Percentiles rank a stretch among this genome's conserved stretches.
Conservation (phyloP, 2,329 filamentous ascomycete genomes). For the Aspergillus sp. region DNA sequence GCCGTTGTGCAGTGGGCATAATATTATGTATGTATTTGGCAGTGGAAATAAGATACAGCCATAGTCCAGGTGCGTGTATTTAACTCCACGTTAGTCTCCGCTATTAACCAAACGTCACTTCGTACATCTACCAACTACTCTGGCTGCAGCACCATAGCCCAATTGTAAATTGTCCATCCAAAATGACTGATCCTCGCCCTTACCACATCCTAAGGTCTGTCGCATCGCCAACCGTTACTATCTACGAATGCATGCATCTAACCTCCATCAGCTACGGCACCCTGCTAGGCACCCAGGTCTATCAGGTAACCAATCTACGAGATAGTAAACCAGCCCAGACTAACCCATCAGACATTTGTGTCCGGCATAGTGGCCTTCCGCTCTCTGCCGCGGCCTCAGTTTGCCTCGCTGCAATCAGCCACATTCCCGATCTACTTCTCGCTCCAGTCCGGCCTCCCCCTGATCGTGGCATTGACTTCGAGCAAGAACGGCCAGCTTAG, state of each 20-base stretch:
- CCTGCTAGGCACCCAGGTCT: constrained; percentile 76
- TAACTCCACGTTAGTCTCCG: too few species aligned
- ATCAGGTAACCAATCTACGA: constrained; percentile 51
- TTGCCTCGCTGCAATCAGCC: constrained; percentile 67
- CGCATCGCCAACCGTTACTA: background rate
- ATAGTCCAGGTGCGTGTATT: background rate
- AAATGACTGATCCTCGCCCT: constrained; percentile 26
- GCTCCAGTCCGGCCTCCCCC: constrained; percentile 66
- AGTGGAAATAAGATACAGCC: background rate
- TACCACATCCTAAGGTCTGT: constrained; percentile 25
- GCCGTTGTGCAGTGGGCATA: too few species aligned
- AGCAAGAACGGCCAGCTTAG: constrained; percentile 45
- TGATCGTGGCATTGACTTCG: constrained; percentile 68
- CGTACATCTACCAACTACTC: too few species aligned
- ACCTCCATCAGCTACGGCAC: constrained; percentile 62
- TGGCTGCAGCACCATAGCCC: too few species aligned
- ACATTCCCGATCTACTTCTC: constrained; percentile 78
- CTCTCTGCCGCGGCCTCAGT: constrained; percentile 66
- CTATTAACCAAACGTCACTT: too few species aligned
- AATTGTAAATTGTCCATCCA: constrained; percentile 3
- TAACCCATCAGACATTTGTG: constrained; percentile 58
- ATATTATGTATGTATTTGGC: too few species aligned
- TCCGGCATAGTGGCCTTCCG: constrained; percentile 65
- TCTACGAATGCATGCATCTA: constrained; percentile 1
- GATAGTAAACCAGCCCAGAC: background rate